Percentiles rank a stretch among this genome's conserved stretches.
Evolutionary conservation across 192 early-diverging fungal genomes (phyloP).

Genomic region (Coemansia sp.): DNA sequence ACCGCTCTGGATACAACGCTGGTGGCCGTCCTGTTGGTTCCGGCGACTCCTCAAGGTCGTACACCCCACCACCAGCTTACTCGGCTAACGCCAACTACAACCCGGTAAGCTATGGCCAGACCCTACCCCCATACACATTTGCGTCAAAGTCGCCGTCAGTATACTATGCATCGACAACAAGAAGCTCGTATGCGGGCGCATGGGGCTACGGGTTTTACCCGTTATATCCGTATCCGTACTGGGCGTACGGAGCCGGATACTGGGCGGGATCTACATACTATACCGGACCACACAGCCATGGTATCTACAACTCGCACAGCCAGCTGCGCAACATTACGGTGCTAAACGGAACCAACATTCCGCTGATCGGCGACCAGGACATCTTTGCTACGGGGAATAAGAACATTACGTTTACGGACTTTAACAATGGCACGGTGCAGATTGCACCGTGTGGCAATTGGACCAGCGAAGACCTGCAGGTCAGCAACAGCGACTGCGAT

Average conservation of each 20-base stretch:
- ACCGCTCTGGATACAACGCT: constrained; percentile 27
- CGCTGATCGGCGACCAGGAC: constrained; percentile 31
- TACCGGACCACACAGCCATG: constrained; percentile 13
- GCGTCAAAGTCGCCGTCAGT: constrained; percentile 18
- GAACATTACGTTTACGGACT: constrained; percentile 39
- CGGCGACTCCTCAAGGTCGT: constrained; percentile 23
- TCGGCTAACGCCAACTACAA: constrained; percentile 30
- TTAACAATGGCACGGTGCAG: constrained; percentile 43
- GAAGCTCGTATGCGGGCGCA: constrained; percentile 31
- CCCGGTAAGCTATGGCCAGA: constrained; percentile 29
- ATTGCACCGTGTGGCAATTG: constrained; percentile 40
- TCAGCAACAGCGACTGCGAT: constrained; percentile 17
- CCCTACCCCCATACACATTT: constrained; percentile 22
- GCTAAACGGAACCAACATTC: constrained; percentile 30
- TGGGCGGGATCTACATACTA: constrained; percentile 22
- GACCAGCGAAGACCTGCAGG: constrained; percentile 13
- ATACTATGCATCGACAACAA: constrained; percentile 39
- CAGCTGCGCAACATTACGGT: constrained; percentile 45
- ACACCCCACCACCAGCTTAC: constrained; percentile 39
- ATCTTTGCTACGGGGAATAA: constrained; percentile 19
- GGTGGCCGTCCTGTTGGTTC: constrained; percentile 28
- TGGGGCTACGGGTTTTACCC: constrained; percentile 53
- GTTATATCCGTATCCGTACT: constrained; percentile 45
- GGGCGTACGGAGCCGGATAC: constrained; percentile 43
- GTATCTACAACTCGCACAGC: constrained; percentile 28